Evolutionary conservation across 768 basidiomycete species (phyloP).

Genomic region (Pleurotus ostreatus): DNA sequence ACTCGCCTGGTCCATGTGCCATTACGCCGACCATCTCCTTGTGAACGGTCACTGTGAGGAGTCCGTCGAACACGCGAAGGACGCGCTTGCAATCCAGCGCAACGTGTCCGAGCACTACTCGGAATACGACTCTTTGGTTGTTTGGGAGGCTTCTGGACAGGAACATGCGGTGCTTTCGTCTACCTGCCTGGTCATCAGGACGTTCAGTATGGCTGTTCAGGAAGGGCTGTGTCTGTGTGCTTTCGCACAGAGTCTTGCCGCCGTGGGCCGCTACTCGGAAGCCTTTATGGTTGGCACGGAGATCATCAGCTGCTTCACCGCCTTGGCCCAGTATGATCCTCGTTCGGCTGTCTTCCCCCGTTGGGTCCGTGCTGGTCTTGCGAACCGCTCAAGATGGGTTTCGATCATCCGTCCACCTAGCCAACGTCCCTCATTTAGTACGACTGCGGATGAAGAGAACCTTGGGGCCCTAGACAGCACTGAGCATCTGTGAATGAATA

Average conservation of each 20-base stretch:
- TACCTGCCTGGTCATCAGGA: background rate
- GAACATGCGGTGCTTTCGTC: slow-evolving; percentile 1
- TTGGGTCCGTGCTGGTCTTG: too few relatives aligned
- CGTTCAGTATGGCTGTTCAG: background rate
- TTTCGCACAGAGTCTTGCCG: background rate
- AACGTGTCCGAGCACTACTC: background rate
- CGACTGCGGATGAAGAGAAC: too few relatives aligned
- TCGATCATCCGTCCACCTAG: too few relatives aligned
- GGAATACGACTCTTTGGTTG: background rate
- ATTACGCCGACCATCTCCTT: background rate
- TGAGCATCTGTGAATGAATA: too few relatives aligned
- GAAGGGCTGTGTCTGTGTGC: slow-evolving; percentile 1
- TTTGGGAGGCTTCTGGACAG: slow-evolving; percentile 1
- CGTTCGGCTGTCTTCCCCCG: background rate
- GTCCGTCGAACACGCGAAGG: background rate
- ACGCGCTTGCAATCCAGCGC: slow-evolving; percentile 1
- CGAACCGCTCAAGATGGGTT: too few relatives aligned
- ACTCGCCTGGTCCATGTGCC: background rate
- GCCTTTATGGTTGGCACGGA: slow-evolving; percentile 2
- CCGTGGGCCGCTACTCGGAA: background rate
- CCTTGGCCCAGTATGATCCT: background rate
- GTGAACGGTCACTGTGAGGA: background rate
- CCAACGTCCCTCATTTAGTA: too few relatives aligned
- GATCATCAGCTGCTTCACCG: background rate
- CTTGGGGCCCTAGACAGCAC: too few relatives aligned